phyloP scores from a whole-genome alignment of 257 asterid genomes.

The Nicotiana knightiana region DNA sequence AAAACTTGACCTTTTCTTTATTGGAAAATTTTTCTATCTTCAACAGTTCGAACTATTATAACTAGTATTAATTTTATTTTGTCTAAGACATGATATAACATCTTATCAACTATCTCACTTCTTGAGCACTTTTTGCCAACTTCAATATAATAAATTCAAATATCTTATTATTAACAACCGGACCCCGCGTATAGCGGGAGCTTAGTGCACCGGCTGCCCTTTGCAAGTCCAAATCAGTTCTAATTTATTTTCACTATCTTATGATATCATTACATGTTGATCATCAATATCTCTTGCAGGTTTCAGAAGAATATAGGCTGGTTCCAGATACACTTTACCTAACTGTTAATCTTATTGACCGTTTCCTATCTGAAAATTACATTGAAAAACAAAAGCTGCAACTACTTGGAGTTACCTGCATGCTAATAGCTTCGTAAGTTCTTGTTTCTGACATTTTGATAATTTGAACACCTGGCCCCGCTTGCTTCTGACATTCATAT shows the following conservation, averaged over 20 bases:
- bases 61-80: no score
- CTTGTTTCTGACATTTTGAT: neutral
- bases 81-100: neutral
- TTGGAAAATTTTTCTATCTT: no score
- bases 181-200: no score
- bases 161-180: no score
- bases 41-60: no score
- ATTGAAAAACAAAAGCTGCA: constrained; percentile 67
- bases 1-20: neutral
- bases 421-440: constrained; percentile 89
- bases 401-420: constrained; percentile 81
- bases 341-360: constrained; percentile 70
- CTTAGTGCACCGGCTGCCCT: no score
- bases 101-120: neutral
- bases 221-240: no score
- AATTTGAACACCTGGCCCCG: neutral
- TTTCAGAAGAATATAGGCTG: constrained; percentile 62
- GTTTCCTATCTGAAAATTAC: constrained; percentile 52
- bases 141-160: neutral
- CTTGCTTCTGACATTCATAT: neutral
- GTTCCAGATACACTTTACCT: constrained; percentile 80
- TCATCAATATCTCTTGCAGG: constrained; percentile 36
- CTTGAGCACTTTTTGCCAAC: neutral
- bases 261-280: neutral
- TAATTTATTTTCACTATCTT: neutral